Percentiles rank a stretch among this genome's conserved stretches.
Evolutionary conservation across 495 filamentous ascomycete species (phyloP).

Genomic region (Hypoxylon fragiforme): DNA sequence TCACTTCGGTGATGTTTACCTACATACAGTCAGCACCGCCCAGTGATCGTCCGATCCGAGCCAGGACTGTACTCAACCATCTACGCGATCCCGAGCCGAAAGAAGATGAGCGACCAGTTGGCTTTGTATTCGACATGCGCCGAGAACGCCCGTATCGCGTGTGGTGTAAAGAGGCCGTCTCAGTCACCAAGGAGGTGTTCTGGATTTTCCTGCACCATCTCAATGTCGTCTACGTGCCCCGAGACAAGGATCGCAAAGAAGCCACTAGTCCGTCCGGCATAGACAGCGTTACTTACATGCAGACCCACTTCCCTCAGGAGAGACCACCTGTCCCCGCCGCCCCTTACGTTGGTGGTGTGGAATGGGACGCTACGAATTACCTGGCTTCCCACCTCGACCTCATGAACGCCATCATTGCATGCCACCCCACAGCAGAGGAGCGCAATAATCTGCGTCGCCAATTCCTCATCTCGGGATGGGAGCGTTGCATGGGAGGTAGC

Average conservation of each 20-base stretch:
- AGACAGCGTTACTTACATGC: constrained; percentile 55
- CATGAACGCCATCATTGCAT: constrained; percentile 88
- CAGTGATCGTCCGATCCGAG: constrained; percentile 60
- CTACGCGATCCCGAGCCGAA: constrained; percentile 78
- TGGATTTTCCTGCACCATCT: constrained; percentile 98
- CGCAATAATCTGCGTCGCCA: constrained; percentile 79
- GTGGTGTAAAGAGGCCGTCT: constrained; percentile 89
- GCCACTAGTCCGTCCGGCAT: constrained; percentile 31
- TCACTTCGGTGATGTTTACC: constrained; percentile 83
- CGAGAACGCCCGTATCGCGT: constrained; percentile 85
- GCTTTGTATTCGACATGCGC: constrained; percentile 88
- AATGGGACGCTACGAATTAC: constrained; percentile 99
- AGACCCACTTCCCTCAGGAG: constrained; percentile 81
- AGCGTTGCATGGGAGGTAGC: constrained; percentile 82
- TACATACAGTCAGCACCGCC: constrained; percentile 67
- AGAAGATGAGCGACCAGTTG: constrained; percentile 72
- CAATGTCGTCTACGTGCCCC: constrained; percentile 75
- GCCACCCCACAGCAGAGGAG: constrained; percentile 67
- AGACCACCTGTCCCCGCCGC: constrained; percentile 90
- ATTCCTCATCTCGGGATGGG: constrained; percentile 83
- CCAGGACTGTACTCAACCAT: constrained; percentile 71
- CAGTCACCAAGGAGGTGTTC: constrained; percentile 97
- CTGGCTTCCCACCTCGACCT: constrained; percentile 90
- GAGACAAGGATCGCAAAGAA: constrained; percentile 36
- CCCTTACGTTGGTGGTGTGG: constrained; percentile 95